Conservation (phyloP, 305 asterid species). For the Fraxinus latifolia region DNA sequence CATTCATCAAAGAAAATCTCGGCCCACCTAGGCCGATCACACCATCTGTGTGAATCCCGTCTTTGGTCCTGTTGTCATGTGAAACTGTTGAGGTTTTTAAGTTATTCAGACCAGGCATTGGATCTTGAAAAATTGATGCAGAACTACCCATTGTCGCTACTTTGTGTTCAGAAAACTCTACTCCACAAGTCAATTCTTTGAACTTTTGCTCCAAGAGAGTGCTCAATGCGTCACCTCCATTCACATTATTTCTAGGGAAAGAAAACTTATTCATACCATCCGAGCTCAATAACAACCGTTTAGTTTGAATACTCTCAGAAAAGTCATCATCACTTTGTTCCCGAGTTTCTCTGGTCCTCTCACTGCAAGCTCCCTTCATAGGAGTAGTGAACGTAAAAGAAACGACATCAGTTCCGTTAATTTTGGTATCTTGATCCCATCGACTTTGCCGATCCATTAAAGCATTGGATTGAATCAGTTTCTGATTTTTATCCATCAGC, state of each 20-base stretch:
- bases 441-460: slow-evolving; percentile 31
- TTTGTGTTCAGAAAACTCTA: slow-evolving; percentile 52
- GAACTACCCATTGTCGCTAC: slow-evolving; percentile 15
- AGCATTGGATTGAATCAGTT: slow-evolving; percentile 33
- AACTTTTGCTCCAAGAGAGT: slow-evolving; percentile 79
- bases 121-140: slow-evolving; percentile 16
- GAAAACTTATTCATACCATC: slow-evolving; percentile 37
- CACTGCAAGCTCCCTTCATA: slow-evolving; percentile 41
- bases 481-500: slow-evolving; percentile 35
- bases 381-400: slow-evolving; percentile 93
- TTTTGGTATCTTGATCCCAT: slow-evolving; percentile 47
- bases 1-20: slow-evolving; percentile 25
- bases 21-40: slow-evolving; percentile 26
- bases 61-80: slow-evolving; percentile 27
- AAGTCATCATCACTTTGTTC: slow-evolving; percentile 30
- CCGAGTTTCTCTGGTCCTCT: slow-evolving; percentile 33
- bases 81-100: neutral
- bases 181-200: slow-evolving; percentile 56
- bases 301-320: slow-evolving; percentile 1
- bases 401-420: slow-evolving; percentile 56
- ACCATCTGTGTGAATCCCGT: slow-evolving; percentile 31
- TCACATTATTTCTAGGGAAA: slow-evolving; percentile 36
- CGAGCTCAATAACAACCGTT: slow-evolving; percentile 35
- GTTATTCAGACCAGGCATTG: neutral
- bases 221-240: slow-evolving; percentile 66